These are phyloP conservation scores for Hypoxylon trugodes DNA, from an alignment of 495 filamentous ascomycete genomes.

Conservation along the genomic window DNA sequence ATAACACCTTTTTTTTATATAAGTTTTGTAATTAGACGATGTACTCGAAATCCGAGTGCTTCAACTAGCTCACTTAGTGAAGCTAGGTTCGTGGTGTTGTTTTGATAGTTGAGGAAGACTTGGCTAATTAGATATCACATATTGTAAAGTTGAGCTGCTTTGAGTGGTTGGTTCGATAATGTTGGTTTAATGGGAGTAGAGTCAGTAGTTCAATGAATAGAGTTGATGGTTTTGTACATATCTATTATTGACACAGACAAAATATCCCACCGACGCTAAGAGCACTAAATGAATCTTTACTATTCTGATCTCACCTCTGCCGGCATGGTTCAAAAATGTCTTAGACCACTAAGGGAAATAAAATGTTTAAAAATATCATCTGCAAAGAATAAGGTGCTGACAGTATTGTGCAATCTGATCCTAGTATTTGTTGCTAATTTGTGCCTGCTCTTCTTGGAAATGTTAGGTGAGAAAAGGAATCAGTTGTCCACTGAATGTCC, in stretches of 20 bases:
- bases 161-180: no score
- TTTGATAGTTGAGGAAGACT: constrained; percentile 11
- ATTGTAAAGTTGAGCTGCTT: constrained; percentile 22
- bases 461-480: constrained; percentile 1
- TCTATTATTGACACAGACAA: no score
- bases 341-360: no score
- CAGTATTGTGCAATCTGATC: constrained; percentile 32
- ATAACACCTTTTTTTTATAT: constrained; percentile 12
- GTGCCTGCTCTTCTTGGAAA: constrained; percentile 26
- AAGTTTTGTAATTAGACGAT: constrained; percentile 17
- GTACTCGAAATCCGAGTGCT: constrained; percentile 2
- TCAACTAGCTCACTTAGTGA: constrained; percentile 1
- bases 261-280: no score
- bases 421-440: constrained; percentile 22
- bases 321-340: no score
- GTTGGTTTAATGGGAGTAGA: constrained; percentile 28
- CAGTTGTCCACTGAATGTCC: constrained; percentile 1
- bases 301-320: no score
- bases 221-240: constrained; percentile 6
- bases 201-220: constrained; percentile 27
- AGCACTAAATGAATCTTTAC: no score
- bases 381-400: constrained; percentile 6
- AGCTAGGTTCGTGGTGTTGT: constrained; percentile 7
- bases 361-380: no score
- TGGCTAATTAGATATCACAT: constrained; percentile 15